Evolutionary conservation across 768 basidiomycete species (phyloP), one percentile per base, ranked within the genome.

Genomic region (Neoboletus brunneissimus): DNA sequence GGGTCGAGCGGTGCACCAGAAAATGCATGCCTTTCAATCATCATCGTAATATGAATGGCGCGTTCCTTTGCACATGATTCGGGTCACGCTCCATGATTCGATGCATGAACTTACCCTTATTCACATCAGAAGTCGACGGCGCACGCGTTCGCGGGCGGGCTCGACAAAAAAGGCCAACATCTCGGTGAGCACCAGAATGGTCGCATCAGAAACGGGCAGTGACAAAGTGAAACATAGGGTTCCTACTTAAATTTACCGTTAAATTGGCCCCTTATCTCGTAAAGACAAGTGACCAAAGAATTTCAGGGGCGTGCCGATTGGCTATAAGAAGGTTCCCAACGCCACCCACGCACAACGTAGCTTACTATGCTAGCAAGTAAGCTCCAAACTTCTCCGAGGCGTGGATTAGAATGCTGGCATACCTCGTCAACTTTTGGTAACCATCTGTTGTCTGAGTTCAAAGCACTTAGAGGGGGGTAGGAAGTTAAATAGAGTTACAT

Each of bases 401-500:
- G 35, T 51, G 54, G 38, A 53, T n/a, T 8, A 20, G 20, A 37
- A 59, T 62, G 58, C 58, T 58, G 57, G 55, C 54, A 63, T 53
- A 34, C 42, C 8, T 41, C 25, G 20, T 56, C 52, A 37, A 32
- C 38, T 37, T 63, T 57, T 52, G 29, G 58, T 51, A 58, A 55
- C 22, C 9, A 5, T 51, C 23, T 34, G 18, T 40, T 42, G 53
- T 54, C 63, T 65, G 59, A 62, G 58, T 60, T 67, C 56, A 42
- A 65, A 56, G 59, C 29, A 45, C 44, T 53, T 31, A 47, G 38
- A 48, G 11, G 37, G 20, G 44, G 15, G 2, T 22, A 49, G 22
- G 32, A 40, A 34, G 55, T 55, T 38, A 60, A 59, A 64, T 56
- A 38, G 57, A 50, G 56, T 68, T 64, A 62, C 57, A 64, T 60